Base-by-base conservation (phyloP, 2,329 filamentous ascomycete species). In the Pseudocercospora crystallina region DNA sequence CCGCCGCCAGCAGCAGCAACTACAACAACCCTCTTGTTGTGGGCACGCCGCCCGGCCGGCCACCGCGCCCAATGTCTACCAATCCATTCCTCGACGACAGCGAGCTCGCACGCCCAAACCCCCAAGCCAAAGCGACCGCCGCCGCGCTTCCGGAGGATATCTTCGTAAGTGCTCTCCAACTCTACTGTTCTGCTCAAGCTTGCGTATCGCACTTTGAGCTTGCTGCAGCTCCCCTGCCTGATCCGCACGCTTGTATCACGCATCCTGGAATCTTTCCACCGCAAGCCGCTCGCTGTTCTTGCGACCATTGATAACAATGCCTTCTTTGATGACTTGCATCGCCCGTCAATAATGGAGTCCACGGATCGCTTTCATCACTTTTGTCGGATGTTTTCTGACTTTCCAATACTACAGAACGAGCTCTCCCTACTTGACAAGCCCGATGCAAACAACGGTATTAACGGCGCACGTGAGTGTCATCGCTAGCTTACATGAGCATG, bases 31-130 rank as follows among this genome's bases (percentile, higher is more conserved):
- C 31, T 30, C 20, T 7, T 7, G 31, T 43, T 20, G 48, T 43
- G 32, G 36, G 31, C 50, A 49, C 50, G 50, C 50, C 46, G 33
- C 50, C 45, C 29, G 58, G 83, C 80, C 50, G 37, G 14, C 82
- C 71, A 80, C 83, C 70, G 76, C 74, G 50, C 57, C 72, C 48
- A 68, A 61, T 80, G 84, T 89, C 86, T 61, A 81, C 82, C 69
- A 91, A 91, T 62, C 87, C 87, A 32, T 91, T 91, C 67, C 78
- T 90, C 57, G 86, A 70, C 58, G 49, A 61, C 52, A 56, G 56
- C 59, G 62, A 69, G 41, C 44, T 53, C 33, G 47, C 50, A 2
- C 45, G 42, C 29, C 50, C 40, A 20, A 32, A 49, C 9, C 42
- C 47, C 26, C 35, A 42, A 17, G 36, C 36, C 29, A 33, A 20